Evolutionary conservation across 306 rosid genomes (phyloP), one percentile per base, ranked within the genome.

Genomic region (Glycyrrhiza uralensis): DNA sequence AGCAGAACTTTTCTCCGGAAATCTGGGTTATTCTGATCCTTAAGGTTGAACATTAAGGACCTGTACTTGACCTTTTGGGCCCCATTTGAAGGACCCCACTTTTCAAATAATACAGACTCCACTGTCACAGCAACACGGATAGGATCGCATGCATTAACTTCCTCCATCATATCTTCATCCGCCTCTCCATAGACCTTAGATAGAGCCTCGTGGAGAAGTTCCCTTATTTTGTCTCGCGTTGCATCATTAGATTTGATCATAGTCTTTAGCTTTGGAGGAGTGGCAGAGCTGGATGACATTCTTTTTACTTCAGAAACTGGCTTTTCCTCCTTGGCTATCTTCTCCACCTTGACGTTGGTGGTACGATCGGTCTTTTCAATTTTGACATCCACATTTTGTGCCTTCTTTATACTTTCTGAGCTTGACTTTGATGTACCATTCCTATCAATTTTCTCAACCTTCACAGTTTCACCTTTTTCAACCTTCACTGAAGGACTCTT

Each of bases 61-160:
- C 99, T 87, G 29, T 91, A 95, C 85, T 91, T 95, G 1, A 83
- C 90, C 86, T 95, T 95, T 38, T 91, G 97, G 3, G 93, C 80
- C 4, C 96, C 97, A 13, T 80, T 88, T n/a, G 97, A 86, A 79
- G 92, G 82, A 64, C 99, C 99, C 99, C 99, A 95, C 1, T 81
- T 88, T 10, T 89, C 96, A 50, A 91, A 95, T 70, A 95, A 80
- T 49, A 78, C 80, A 14, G 99, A 95, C 80, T 95, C 99, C 67
- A 95, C 86, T 7, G 85, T 82, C 62, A 95, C 97, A 42, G 99
- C 89, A 63, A 88, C 96, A 6, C 99, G 89, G 35, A 95, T 86
- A 7, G 99, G 96, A 72, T 95, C 99, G 0, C 82, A 71, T 29
- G 82, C 87, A 79, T 80, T 81, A 38, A 95, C 96, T 28, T 72